These are phyloP conservation scores for Fusarium miscanthi DNA, from an alignment of 2,329 filamentous ascomycete genomes.

Conservation along the genomic window DNA sequence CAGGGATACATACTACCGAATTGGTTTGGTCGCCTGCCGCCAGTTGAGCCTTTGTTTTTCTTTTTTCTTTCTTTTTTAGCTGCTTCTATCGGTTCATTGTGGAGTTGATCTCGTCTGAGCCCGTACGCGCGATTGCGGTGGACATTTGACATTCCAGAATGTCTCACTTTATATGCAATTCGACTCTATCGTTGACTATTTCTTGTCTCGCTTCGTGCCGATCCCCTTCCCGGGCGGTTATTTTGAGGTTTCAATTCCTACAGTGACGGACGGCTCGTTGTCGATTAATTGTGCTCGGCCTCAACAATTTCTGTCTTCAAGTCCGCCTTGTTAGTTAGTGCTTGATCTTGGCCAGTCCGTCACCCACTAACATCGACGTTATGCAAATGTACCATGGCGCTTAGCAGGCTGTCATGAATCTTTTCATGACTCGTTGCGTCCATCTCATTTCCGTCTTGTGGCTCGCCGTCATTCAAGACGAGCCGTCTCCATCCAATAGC, in stretches of 20 bases:
- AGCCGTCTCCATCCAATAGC: constrained; percentile 32
- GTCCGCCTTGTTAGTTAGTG: constrained; percentile 26
- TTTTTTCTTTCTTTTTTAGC: not conserved
- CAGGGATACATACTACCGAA: not conserved
- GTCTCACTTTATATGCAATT: not conserved
- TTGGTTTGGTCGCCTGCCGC: constrained; percentile 3
- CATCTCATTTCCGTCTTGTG: constrained; percentile 38
- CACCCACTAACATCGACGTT: constrained; percentile 28
- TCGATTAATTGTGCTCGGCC: not conserved
- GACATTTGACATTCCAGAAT: constrained; percentile 14
- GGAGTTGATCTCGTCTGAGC: constrained; percentile 29
- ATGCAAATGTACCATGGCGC: constrained; percentile 28
- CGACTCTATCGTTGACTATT: not conserved
- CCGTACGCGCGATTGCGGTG: not conserved
- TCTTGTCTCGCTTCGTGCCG: constrained; percentile 29
- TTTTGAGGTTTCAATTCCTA: not conserved
- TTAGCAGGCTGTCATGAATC: constrained; percentile 30
- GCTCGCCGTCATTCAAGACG: constrained; percentile 15
- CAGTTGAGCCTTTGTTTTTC: not conserved
- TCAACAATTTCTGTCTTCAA: not conserved
- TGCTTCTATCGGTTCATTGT: constrained; percentile 26
- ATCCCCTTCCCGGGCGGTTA: constrained; percentile 14
- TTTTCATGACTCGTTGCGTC: constrained; percentile 36
- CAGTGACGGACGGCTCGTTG: not conserved
- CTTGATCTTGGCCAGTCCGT: constrained; percentile 27